phyloP scores from a whole-genome alignment of 2,329 filamentous ascomycete genomes.

The Pseudocercospora vitis region DNA sequence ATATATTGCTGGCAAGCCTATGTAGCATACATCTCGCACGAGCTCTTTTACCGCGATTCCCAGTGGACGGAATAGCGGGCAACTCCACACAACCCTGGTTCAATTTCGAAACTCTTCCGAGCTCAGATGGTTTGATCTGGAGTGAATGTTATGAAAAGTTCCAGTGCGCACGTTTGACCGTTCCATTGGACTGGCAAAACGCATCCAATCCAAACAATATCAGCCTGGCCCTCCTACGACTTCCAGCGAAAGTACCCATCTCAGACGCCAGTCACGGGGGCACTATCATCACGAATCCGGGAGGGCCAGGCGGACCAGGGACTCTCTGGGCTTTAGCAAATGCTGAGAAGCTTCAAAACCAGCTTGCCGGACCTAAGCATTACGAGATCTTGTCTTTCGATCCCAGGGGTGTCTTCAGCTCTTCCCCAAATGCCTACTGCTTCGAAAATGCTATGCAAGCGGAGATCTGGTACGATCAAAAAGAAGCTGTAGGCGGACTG shows the following conservation, averaged over 20 bases:
- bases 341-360: conserved; percentile 18
- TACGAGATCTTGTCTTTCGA: conserved; percentile 50
- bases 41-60: not conserved
- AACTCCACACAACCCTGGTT: conserved; percentile 9
- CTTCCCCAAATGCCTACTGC: conserved; percentile 39
- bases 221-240: conserved; percentile 46
- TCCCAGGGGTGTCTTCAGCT: conserved; percentile 44
- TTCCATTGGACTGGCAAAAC: conserved; percentile 46
- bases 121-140: conserved; percentile 18
- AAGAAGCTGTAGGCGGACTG: conserved; percentile 21
- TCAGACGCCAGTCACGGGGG: conserved; percentile 44
- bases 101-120: conserved; percentile 21
- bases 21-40: not conserved
- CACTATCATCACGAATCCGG: conserved; percentile 45
- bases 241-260: conserved; percentile 44
- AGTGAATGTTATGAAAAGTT: conserved; percentile 46
- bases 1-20: not conserved
- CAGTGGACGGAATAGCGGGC: not conserved
- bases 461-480: conserved; percentile 37
- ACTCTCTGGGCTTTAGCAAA: conserved; percentile 23
- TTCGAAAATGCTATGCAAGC: conserved; percentile 32
- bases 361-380: conserved; percentile 33
- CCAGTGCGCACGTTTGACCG: conserved; percentile 50
- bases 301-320: conserved; percentile 45
- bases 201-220: conserved; percentile 29